Evolutionary conservation across 208 protist genomes (phyloP).

Genomic region (Leishmania gerbilli): DNA sequence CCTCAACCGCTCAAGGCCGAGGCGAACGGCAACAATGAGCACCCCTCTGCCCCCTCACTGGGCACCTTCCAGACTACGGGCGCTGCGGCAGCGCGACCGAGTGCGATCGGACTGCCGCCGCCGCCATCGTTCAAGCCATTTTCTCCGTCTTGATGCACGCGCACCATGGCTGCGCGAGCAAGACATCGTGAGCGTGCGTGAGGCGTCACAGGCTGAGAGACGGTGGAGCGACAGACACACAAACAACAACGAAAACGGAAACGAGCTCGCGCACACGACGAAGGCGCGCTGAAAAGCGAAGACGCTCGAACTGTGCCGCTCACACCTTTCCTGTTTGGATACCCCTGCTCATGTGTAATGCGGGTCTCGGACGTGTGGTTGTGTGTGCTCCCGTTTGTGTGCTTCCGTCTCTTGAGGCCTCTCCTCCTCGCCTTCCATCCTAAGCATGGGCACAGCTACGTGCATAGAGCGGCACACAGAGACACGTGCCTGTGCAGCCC

Average conservation of each 20-base stretch:
- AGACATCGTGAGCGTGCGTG: not conserved
- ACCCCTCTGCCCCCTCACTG: not conserved
- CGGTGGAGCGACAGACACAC: not conserved
- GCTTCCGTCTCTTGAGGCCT: not conserved
- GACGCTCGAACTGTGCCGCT: not conserved
- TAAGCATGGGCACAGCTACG: not conserved
- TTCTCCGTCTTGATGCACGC: slow-evolving; percentile 5
- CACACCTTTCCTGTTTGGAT: not conserved
- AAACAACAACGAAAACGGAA: not conserved
- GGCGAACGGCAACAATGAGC: not conserved
- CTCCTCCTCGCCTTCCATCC: not conserved
- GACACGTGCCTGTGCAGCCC: not conserved
- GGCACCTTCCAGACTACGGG: slow-evolving; percentile 11
- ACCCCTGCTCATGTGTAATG: not conserved
- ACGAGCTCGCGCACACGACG: not conserved
- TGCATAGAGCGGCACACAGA: not conserved
- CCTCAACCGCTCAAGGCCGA: not conserved
- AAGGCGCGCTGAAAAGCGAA: not conserved
- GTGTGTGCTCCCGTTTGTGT: not conserved
- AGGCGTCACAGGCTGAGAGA: not conserved
- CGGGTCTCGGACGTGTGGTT: not conserved
- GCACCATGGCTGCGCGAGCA: not conserved
- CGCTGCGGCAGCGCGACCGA: not conserved
- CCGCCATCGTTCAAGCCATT: slow-evolving; percentile 45
- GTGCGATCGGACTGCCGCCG: slow-evolving; percentile 5